Evolutionary conservation across 1,284 basidiomycete genomes (phyloP), one percentile per base, ranked within the genome.

Genomic region (Malassezia caprae): DNA sequence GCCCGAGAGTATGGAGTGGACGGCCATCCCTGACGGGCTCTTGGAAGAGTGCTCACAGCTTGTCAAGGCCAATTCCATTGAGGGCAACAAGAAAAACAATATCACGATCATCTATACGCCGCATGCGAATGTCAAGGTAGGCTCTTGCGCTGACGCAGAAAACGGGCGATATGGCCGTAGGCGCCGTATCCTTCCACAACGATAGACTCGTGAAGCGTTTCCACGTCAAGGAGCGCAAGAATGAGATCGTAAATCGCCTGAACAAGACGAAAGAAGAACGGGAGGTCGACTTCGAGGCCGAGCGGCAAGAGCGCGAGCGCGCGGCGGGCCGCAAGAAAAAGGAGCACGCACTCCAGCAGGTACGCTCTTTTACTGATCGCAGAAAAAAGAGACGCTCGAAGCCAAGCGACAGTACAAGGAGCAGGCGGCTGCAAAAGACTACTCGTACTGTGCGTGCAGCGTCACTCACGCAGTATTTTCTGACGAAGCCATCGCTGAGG

Each of bases 61-160:
- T 1, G 90, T 96, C 40, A 98, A 98, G 76, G 91, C 93, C 0
- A 96, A 96, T 69, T 91, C 88, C 3, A 98, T 98, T 52, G 89
- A 96, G 35, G 90, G 90, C 2, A 96, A 96, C 79, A 96, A 96
- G 78, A 91, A 90, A 76, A 87, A 93, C 63, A 87, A 93, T 72
- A 70, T 96, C 26, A 88, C 87, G 12, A 81, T 98, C 67, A 96
- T 98, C 58, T 96, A 91, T 74, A 96, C 91, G 0, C 91, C 90
- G 0, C 64, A 63, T 65, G 45, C 57, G 45, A 72, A 73, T 27
- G 51, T 73, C 31, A 73, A 69, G 30, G 55, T 61, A 43, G 19
- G 58, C 35, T 2, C 12, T 13, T n/a, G n/a, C n/a, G 24, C 15
- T 30, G 5, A 26, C 28, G 3, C 24, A 58, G 56, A 72, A 68